Evolutionary conservation across 2,329 filamentous ascomycete species (phyloP).

Genomic region (Exserohilum rostratum): DNA sequence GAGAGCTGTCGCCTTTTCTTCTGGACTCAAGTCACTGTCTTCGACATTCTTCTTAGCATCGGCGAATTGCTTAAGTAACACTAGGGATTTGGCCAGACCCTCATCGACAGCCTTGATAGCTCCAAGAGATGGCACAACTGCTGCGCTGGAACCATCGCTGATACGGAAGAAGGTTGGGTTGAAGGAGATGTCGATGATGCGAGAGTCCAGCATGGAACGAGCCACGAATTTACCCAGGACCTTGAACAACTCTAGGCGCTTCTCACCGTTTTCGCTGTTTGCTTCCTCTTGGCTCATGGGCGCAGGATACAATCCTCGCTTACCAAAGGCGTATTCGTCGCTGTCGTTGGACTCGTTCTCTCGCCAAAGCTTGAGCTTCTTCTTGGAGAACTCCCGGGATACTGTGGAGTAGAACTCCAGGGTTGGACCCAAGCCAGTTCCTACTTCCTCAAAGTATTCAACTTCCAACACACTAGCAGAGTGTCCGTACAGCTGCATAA

Average conservation of each 20-base stretch:
- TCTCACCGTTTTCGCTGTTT: constrained; percentile 78
- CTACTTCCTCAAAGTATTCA: constrained; percentile 98
- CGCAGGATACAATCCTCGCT: constrained; percentile 85
- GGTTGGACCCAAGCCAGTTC: constrained; percentile 92
- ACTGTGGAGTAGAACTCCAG: constrained; percentile 98
- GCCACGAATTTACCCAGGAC: constrained; percentile 97
- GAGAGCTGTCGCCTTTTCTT: constrained; percentile 73
- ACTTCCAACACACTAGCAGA: constrained; percentile 95
- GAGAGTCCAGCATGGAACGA: constrained; percentile 95
- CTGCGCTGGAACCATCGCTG: constrained; percentile 66
- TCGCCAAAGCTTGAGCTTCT: constrained; percentile 95
- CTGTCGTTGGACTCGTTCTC: constrained; percentile 77
- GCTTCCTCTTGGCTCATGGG: constrained; percentile 83
- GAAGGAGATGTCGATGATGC: constrained; percentile 97
- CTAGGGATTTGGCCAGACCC: constrained; percentile 82
- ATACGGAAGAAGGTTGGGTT: constrained; percentile 98
- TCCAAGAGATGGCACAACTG: constrained; percentile 81
- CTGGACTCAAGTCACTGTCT: constrained; percentile 66
- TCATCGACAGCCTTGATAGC: constrained; percentile 89
- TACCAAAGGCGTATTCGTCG: constrained; percentile 84
- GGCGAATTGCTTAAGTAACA: constrained; percentile 85
- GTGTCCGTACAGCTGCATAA: constrained; percentile 98
- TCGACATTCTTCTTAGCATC: constrained; percentile 82
- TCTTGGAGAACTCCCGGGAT: constrained; percentile 95
- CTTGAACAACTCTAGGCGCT: constrained; percentile 86